phyloP scores from a whole-genome alignment of 805 yeast genomes.

The Candida wancherniae region DNA sequence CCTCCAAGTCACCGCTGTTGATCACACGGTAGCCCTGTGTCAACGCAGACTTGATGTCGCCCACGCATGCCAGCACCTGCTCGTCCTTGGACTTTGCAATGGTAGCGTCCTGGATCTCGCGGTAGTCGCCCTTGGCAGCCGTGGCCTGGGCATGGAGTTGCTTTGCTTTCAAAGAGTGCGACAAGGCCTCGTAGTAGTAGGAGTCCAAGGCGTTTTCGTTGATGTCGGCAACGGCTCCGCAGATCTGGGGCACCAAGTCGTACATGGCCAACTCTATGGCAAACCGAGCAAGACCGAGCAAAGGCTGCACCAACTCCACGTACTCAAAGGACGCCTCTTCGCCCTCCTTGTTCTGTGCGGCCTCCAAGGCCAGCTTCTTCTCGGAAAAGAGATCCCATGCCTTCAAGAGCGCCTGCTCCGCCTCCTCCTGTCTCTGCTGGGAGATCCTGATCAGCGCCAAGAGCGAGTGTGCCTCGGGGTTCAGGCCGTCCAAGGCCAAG shows the following conservation, averaged over 20 bases:
- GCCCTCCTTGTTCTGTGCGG: constrained; percentile 27
- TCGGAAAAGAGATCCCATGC: constrained; percentile 68
- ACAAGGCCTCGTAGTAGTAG: constrained; percentile 78
- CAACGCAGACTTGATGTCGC: constrained; percentile 42
- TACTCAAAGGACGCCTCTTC: constrained; percentile 44
- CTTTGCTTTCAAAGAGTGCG: constrained; percentile 48
- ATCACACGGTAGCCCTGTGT: constrained; percentile 42
- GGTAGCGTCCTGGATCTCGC: constrained; percentile 29
- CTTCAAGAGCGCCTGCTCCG: constrained; percentile 56
- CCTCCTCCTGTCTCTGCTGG: constrained; percentile 73
- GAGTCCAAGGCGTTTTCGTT: constrained; percentile 83
- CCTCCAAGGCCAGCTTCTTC: constrained; percentile 48
- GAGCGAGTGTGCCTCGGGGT: constrained; percentile 79
- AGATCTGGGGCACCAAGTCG: constrained; percentile 63
- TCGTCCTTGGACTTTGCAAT: constrained; percentile 20
- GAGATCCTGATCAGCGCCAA: constrained; percentile 86
- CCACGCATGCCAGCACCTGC: constrained; percentile 24
- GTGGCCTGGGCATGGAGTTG: constrained; percentile 21
- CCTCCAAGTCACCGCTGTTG: constrained; percentile 33
- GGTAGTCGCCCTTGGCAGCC: constrained; percentile 36
- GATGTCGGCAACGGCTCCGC: constrained; percentile 62
- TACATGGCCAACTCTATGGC: constrained; percentile 72
- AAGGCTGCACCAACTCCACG: constrained; percentile 66
- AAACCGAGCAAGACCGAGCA: constrained; percentile 66
- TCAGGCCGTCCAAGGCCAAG: constrained; percentile 50